Percentiles rank a stretch among this genome's conserved stretches.
Conservation (phyloP, 495 filamentous ascomycete species). For the Aspergillus avenaceus region DNA sequence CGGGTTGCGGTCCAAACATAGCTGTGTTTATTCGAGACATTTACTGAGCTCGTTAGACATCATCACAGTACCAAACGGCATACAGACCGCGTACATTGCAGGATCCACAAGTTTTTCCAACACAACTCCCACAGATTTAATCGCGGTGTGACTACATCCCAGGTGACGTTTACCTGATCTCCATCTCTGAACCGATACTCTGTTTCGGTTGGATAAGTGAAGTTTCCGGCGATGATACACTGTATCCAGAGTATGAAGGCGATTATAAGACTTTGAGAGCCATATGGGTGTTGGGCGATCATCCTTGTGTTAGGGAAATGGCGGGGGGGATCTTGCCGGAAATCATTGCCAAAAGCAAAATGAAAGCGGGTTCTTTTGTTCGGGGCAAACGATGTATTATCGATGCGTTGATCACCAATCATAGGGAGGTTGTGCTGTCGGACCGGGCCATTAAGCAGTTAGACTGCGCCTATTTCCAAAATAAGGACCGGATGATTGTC, state of each 20-base stretch:
- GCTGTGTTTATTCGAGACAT: slow-evolving; percentile 6
- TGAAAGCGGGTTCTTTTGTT: too few relatives aligned
- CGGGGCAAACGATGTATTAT: too few relatives aligned
- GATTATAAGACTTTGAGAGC: not conserved
- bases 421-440: too few relatives aligned
- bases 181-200: slow-evolving; percentile 5
- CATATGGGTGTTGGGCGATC: not conserved
- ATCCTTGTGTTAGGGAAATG: too few relatives aligned
- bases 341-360: too few relatives aligned
- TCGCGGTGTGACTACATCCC: slow-evolving; percentile 7
- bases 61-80: not conserved
- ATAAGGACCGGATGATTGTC: too few relatives aligned
- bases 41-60: slow-evolving; percentile 1
- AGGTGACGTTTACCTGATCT: slow-evolving; percentile 11
- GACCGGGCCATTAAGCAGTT: too few relatives aligned
- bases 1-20: slow-evolving; percentile 16
- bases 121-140: slow-evolving; percentile 9
- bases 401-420: too few relatives aligned
- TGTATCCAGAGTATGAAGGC: not conserved
- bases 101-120: not conserved
- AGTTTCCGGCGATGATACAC: not conserved
- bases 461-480: too few relatives aligned
- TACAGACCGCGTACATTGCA: not conserved
- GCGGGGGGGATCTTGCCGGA: too few relatives aligned
- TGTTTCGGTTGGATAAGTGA: slow-evolving; percentile 5